phyloP scores from a whole-genome alignment of 257 asterid genomes.

The Solanum sejunctum region DNA sequence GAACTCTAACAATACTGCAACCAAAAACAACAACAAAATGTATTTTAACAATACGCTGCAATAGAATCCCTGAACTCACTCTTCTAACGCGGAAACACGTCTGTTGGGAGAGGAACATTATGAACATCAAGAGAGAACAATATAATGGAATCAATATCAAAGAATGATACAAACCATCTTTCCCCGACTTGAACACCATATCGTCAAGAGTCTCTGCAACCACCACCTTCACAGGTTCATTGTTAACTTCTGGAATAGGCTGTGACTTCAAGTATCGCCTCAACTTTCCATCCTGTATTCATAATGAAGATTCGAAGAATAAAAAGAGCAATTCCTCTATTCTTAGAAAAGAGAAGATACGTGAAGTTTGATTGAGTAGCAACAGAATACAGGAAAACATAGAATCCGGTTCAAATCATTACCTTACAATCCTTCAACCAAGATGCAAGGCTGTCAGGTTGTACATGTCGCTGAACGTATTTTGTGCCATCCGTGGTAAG shows the following conservation, averaged over 20 bases:
- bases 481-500: constrained; percentile 39
- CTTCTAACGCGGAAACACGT: neutral
- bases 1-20: constrained; percentile 60
- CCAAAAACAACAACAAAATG: neutral
- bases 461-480: constrained; percentile 39
- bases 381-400: neutral
- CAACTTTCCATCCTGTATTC: constrained; percentile 48
- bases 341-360: neutral
- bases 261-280: constrained; percentile 50
- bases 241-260: constrained; percentile 64
- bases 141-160: neutral
- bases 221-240: constrained; percentile 78
- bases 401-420: neutral
- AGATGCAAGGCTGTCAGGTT: constrained; percentile 47
- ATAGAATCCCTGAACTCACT: neutral
- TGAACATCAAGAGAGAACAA: neutral
- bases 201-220: constrained; percentile 61
- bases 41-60: neutral
- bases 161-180: constrained; percentile 37
- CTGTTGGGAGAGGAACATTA: neutral
- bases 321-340: neutral
- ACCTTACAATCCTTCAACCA: constrained; percentile 67
- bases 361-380: neutral
- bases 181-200: constrained; percentile 54
- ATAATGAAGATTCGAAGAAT: neutral